phyloP scores from a whole-genome alignment of 2,329 filamentous ascomycete species.

The Ophiocordyceps sinensis region DNA sequence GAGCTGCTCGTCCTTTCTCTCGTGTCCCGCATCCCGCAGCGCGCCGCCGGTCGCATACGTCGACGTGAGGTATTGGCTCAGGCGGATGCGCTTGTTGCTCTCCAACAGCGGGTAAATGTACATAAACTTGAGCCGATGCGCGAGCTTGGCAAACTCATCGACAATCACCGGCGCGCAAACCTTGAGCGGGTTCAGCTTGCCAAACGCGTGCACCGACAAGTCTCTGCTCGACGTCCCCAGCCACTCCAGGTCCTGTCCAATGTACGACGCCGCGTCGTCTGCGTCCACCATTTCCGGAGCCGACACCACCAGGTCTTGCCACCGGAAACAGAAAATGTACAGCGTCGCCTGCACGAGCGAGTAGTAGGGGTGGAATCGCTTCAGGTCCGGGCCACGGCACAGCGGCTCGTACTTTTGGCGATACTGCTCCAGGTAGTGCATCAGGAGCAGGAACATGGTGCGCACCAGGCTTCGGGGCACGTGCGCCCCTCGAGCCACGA shows the following conservation, averaged over 20 bases:
- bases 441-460: conserved; percentile 66
- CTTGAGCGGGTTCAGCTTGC: conserved; percentile 84
- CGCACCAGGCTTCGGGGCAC: conserved; percentile 65
- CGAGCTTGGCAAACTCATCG: conserved; percentile 76
- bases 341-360: conserved; percentile 76
- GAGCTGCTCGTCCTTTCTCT: conserved; percentile 59
- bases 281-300: conserved; percentile 45
- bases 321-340: conserved; percentile 96
- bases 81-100: conserved; percentile 76
- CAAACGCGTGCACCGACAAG: conserved; percentile 66
- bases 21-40: conserved; percentile 32
- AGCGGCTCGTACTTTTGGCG: conserved; percentile 56
- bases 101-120: conserved; percentile 84
- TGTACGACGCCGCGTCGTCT: conserved; percentile 44
- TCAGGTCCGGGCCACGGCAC: conserved; percentile 74
- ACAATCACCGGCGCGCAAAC: conserved; percentile 88
- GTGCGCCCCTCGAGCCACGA: conserved; percentile 78
- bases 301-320: conserved; percentile 69
- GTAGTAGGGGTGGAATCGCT: conserved; percentile 75
- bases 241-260: conserved; percentile 66
- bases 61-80: conserved; percentile 53
- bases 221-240: conserved; percentile 58
- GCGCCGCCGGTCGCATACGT: conserved; percentile 40
- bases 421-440: conserved; percentile 62
- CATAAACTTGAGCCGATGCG: conserved; percentile 72